Evolutionary conservation across 345 rosid genomes (phyloP), one percentile per base, ranked within the genome.

Genomic region (Linum trigynum): DNA sequence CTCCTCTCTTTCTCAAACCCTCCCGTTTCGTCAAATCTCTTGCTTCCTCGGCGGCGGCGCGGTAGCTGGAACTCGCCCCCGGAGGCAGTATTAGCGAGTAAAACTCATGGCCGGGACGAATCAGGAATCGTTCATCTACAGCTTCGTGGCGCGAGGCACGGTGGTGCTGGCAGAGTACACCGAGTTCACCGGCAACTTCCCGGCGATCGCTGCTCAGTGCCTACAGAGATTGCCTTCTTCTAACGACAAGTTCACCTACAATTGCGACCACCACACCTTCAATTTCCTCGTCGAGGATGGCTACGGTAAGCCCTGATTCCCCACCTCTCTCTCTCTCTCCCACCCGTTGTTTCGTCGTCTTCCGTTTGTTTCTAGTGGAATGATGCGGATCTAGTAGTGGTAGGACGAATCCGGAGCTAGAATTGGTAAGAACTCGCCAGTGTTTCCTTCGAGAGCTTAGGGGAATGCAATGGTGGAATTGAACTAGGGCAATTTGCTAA

Each of bases 141-240:
- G 98, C 85, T 90, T 92, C 76, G 97, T 90, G 61, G 98, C 97
- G 0, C 81, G 98, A 69, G 98, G 98, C 51, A 92, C 98, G 15
- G 79, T 90, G 94, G 70, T 92, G 41, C 69, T 92, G 67, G 90
- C 94, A 2, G 98, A 92, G 83, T 90, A 88, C 76, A 90, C 98
- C 10, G 92, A 94, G 85, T 94, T 90, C 88, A 90, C 98, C 5
- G 92, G 98, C 40, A 90, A 90, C 85, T 92, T 92, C 75, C 98
- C 98, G 14, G 95, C 97, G 55, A 92, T 92, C 63, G 96, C 98
- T 14, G 74, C 94, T 59, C 98, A 92, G 80, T 92, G 98, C 70
- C 85, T 92, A 66, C 92, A 88, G 65, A 84, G 78, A 71, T 86
- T 94, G 64, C 90, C 97, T 69, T 90, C 95, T 55, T 73, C 92